Evolutionary conservation across 2,329 filamentous ascomycete species (phyloP).

Genomic region (Curvularia hawaiiensis): DNA sequence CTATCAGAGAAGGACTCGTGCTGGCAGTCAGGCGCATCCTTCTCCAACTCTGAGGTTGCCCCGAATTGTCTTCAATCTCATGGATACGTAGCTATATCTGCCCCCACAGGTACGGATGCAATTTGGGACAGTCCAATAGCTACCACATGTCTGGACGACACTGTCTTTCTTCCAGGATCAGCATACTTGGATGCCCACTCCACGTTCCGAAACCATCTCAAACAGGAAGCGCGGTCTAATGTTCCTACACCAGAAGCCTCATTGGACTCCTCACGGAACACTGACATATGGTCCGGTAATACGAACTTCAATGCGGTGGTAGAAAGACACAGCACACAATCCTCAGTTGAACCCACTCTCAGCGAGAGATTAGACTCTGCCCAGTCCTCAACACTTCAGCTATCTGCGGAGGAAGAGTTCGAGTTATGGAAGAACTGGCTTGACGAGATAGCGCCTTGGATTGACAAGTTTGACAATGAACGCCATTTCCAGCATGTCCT

Average conservation of each 20-base stretch:
- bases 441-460: conserved; percentile 59
- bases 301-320: neutral
- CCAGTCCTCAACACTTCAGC: neutral
- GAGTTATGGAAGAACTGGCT: conserved; percentile 51
- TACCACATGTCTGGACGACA: conserved; percentile 14
- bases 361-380: neutral
- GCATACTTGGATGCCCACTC: conserved; percentile 26
- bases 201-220: conserved; percentile 23
- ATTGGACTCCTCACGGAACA: conserved; percentile 6
- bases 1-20: neutral
- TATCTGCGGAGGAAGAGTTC: conserved; percentile 20
- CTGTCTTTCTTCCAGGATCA: conserved; percentile 22
- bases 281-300: neutral
- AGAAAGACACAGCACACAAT: neutral
- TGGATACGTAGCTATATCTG: neutral
- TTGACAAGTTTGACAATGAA: conserved; percentile 63
- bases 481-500: conserved; percentile 59
- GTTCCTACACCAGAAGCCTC: conserved; percentile 16
- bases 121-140: conserved; percentile 8
- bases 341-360: neutral
- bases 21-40: neutral
- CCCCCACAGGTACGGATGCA: neutral
- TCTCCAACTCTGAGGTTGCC: neutral
- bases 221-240: conserved; percentile 21
- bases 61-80: neutral